Evolutionary conservation across 352 stramenopile genomes (phyloP), one percentile per base, ranked within the genome.

Genomic region (Plasmopara halstedii): DNA sequence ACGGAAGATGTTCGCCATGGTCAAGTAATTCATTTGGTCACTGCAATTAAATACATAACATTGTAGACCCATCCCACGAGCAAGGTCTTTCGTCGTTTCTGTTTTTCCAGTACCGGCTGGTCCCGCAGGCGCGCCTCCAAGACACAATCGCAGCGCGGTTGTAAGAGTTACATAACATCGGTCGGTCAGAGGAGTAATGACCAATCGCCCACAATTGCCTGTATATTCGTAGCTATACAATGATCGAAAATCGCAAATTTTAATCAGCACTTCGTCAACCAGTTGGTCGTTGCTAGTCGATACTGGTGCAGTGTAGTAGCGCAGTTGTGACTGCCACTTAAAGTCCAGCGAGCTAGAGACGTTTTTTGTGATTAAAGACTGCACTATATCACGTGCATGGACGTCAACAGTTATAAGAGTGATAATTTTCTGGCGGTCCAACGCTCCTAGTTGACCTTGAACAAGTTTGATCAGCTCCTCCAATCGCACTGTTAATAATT

Each of bases 381-480:
- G 81, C 6, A 98, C 79, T 10, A 98, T 88, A 52, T 98, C 94
- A n/a, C 94, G 83, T 23, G 88, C 92, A 50, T 98, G 94, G 0
- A 98, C 94, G 46, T 98, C 94, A 35, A 98, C 90, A n/a, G 92
- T 98, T 54, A 98, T 98, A 17, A 98, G 67, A n/a, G 90, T 97
- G 56, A 98, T 98, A 31, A 97, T 94, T 58, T 98, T 98, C 25
- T 86, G 85, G 1, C 94, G 83, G 36, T 88, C 71, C 2, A 92
- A 46, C 0, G 42, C 46, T 3, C 54, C 58, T 8, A 92, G 47
- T 2, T 80, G 64, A 21, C 93, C 91, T 27, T 98, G 75, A 6
- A 98, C 94, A 4, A 98, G 70, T 48, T 94, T 85, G 40, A 98
- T 98, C 5, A 98, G 73, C 46, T 89, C 80, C 44, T 92, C 88